phyloP scores from a whole-genome alignment of 1,284 basidiomycete genomes.

The Tetrapyrgos nigripes region DNA sequence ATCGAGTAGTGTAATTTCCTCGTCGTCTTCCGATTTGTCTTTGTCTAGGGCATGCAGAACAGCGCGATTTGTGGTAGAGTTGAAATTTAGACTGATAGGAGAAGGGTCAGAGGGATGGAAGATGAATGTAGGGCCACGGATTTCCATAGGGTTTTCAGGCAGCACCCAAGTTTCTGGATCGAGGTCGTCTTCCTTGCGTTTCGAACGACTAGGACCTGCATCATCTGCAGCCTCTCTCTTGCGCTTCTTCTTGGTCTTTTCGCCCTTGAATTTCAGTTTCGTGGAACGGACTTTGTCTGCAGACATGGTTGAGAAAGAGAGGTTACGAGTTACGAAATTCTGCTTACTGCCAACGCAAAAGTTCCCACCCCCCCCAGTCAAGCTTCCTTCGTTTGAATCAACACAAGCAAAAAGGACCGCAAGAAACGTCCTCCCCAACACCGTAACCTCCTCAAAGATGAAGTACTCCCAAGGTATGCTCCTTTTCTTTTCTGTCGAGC shows the following conservation, averaged over 20 bases:
- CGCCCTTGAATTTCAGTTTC: constrained; percentile 88
- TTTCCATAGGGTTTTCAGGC: constrained; percentile 72
- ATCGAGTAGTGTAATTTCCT: constrained; percentile 54
- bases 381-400: no score
- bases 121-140: constrained; percentile 85
- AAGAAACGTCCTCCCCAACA: neutral
- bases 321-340: neutral
- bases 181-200: constrained; percentile 65
- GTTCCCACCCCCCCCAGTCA: no score
- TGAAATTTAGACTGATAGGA: constrained; percentile 78
- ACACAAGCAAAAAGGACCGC: neutral
- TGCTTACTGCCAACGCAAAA: neutral
- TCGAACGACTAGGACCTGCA: constrained; percentile 50
- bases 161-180: constrained; percentile 81
- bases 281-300: constrained; percentile 63
- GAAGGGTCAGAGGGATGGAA: constrained; percentile 78
- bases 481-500: neutral
- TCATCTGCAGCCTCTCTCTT: constrained; percentile 65
- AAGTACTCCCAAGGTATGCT: neutral
- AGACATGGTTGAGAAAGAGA: constrained; percentile 48
- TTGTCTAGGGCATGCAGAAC: constrained; percentile 69
- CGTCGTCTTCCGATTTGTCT: constrained; percentile 51
- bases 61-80: constrained; percentile 77
- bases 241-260: constrained; percentile 83
- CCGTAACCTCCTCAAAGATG: neutral